phyloP scores from a whole-genome alignment of 140 eudicot species.

The Cichorium intybus region DNA sequence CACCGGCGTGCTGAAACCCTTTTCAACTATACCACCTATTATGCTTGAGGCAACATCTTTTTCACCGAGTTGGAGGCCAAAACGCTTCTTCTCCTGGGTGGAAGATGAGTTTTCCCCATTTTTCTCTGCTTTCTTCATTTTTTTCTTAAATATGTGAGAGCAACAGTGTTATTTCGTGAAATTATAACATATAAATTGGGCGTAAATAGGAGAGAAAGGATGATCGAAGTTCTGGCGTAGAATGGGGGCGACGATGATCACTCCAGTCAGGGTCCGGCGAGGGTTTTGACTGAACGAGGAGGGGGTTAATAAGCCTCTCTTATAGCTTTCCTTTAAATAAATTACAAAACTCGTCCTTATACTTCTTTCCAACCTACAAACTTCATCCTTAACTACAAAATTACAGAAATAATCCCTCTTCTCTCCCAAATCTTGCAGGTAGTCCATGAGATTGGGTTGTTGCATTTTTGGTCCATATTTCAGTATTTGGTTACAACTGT shows the following conservation, averaged over 20 bases:
- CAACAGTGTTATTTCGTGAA: neutral
- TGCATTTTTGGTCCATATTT: too few relatives aligned
- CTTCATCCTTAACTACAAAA: neutral
- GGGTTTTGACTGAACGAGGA: slow-evolving; percentile 35
- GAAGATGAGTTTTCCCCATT: slow-evolving; percentile 32
- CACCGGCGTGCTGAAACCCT: slow-evolving; percentile 42
- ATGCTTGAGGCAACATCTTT: slow-evolving; percentile 44
- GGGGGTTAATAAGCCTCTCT: neutral
- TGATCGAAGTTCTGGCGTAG: slow-evolving; percentile 1
- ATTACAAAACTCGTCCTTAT: slow-evolving; percentile 2
- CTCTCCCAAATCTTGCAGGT: too few relatives aligned
- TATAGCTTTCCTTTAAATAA: slow-evolving; percentile 10
- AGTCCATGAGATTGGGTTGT: too few relatives aligned
- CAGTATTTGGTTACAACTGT: too few relatives aligned
- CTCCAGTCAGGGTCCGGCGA: slow-evolving; percentile 7
- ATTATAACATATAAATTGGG: neutral
- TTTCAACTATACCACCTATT: slow-evolving; percentile 81
- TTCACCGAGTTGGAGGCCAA: slow-evolving; percentile 29
- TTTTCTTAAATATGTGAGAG: neutral
- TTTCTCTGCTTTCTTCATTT: slow-evolving; percentile 34
- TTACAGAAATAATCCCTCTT: too few relatives aligned
- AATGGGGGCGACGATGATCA: neutral
- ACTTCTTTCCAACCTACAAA: neutral
- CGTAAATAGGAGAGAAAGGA: neutral
- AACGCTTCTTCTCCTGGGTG: slow-evolving; percentile 11